Evolutionary conservation across 192 early-diverging fungal species (phyloP), one percentile per base, ranked within the genome.

Genomic region (Backusella psychrophila): DNA sequence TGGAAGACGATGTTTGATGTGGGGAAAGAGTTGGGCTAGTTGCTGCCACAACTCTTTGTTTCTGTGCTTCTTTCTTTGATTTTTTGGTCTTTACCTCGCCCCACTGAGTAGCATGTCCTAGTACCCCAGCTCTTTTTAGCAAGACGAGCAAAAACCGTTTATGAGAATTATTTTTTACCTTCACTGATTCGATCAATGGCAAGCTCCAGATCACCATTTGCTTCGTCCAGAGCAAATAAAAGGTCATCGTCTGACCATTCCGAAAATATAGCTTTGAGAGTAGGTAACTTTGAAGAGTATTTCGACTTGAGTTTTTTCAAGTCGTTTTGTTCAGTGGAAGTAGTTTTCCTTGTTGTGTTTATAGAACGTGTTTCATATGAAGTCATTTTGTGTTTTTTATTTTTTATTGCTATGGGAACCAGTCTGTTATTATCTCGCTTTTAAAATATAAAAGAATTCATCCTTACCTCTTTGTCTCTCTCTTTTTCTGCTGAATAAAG

Each of bases 241-340:
- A 99, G 89, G 85, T 99, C 97, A 76, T 89, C 90, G 80, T 98
- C 94, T 84, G 93, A 84, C 96, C 96, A 99, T 72, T 93, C 93
- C 65, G 90, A 83, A 77, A 93, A 94, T 78, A 95, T 79, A 82
- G 92, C 93, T 79, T 89, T 88, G 68, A 95, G 85, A 69, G 85
- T 88, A 59, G 86, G 80, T 76, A 95, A 82, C 72, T 85, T 86
- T 78, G 74, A 80, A 72, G 82, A 86, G 81, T 94, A 91, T 84
- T 90, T 89, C 80, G 66, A 83, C 75, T 87, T 89, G 67, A 93
- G 89, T 76, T 87, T 84, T 81, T 89, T 92, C 75, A 92, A 80
- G 76, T 92, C 90, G 52, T 69, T 79, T 68, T 69, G 78, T 72
- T 79, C 78, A 66, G 65, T 67, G 21, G 65, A 66, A 33, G 74